Conservation (phyloP, 2,329 filamentous ascomycete genomes). For the Pseudopyrenochaeta lycopersici region DNA sequence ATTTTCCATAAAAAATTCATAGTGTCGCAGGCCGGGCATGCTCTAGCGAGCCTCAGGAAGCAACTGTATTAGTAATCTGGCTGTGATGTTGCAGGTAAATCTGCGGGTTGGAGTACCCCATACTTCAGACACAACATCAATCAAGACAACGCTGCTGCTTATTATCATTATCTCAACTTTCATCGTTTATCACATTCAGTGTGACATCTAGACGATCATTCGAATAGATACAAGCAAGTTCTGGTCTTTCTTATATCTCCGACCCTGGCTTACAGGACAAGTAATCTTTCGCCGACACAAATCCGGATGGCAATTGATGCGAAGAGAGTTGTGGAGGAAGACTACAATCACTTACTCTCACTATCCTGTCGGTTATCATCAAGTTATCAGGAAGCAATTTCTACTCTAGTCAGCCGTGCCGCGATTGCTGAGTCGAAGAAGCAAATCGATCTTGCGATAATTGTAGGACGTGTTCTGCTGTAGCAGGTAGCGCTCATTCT, state of each 20-base stretch:
- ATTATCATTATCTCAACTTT: too few species aligned
- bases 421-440: conserved; percentile 4
- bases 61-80: too few species aligned
- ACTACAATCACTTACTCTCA: conserved; percentile 1
- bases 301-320: neutral
- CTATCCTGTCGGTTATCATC: neutral
- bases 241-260: neutral
- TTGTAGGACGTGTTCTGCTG: too few species aligned
- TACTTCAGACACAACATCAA: too few species aligned
- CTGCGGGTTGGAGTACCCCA: too few species aligned
- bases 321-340: neutral
- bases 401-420: neutral
- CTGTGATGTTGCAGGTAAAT: too few species aligned
- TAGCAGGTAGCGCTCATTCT: too few species aligned
- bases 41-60: too few species aligned
- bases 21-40: too few species aligned
- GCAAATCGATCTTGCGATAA: conserved; percentile 7
- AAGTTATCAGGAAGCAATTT: conserved; percentile 1
- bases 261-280: neutral
- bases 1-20: conserved; percentile 6
- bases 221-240: conserved; percentile 4
- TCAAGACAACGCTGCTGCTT: too few species aligned
- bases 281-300: neutral
- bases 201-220: conserved; percentile 6
- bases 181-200: too few species aligned